Percentiles rank a stretch among this genome's conserved stretches.
Conservation (phyloP, 306 rosid genomes). For the Carpinus fangiana region DNA sequence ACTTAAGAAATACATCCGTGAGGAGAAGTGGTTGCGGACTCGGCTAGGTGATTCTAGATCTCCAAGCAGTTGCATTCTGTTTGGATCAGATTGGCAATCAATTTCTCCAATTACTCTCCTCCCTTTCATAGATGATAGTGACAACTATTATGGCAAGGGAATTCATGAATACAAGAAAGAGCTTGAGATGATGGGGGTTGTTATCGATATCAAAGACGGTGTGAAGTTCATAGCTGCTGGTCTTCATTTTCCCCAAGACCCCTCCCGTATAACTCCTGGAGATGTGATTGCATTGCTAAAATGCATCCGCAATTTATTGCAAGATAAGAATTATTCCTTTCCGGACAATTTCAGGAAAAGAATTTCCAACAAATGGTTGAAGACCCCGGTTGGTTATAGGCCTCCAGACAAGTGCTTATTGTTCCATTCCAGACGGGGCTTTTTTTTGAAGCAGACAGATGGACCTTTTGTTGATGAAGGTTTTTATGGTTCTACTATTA, state of each 20-base stretch:
- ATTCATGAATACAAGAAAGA: constrained; percentile 52
- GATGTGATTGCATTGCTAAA: constrained; percentile 53
- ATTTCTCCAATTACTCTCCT: constrained; percentile 55
- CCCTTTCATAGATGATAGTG: constrained; percentile 67
- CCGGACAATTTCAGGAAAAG: constrained; percentile 30
- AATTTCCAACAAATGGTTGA: constrained; percentile 59
- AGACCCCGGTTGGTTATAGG: constrained; percentile 55
- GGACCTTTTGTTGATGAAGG: constrained; percentile 71
- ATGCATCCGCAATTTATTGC: constrained; percentile 37
- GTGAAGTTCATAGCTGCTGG: constrained; percentile 37
- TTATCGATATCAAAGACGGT: constrained; percentile 49
- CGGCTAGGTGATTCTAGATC: constrained; percentile 38
- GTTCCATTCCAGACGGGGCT: constrained; percentile 45
- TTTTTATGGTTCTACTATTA: constrained; percentile 47
- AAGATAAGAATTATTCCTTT: constrained; percentile 11
- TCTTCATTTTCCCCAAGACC: constrained; percentile 46
- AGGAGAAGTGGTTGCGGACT: constrained; percentile 59
- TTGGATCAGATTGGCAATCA: constrained; percentile 60
- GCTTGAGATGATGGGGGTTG: constrained; percentile 57
- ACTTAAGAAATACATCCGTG: constrained; percentile 23
- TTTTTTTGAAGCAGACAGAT: constrained; percentile 41
- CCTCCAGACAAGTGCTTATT: constrained; percentile 54
- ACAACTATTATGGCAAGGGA: constrained; percentile 39
- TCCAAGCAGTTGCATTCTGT: constrained; percentile 61
- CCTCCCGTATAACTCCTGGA: constrained; percentile 34